Conservation (phyloP, 108 stramenopile species). For the Cyclostephanos tholiformis region DNA sequence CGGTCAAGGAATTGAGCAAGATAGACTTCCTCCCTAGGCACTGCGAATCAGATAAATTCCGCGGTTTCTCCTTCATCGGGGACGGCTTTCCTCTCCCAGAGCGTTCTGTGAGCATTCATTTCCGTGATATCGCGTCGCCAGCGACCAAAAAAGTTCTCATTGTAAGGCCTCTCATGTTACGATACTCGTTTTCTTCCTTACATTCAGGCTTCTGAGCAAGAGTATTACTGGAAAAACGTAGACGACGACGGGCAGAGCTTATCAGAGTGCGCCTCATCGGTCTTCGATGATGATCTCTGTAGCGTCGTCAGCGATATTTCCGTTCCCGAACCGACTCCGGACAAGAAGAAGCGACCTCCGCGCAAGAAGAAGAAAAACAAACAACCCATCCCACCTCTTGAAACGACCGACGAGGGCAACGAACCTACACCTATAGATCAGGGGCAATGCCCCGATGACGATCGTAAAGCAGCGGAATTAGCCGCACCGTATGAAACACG, state of each 20-base stretch:
- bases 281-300: constrained; percentile 47
- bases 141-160: not conserved
- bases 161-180: not conserved
- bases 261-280: constrained; percentile 77
- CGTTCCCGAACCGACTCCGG: constrained; percentile 33
- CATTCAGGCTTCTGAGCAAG: constrained; percentile 49
- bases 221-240: constrained; percentile 79
- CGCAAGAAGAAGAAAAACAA: constrained; percentile 79
- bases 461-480: constrained; percentile 1
- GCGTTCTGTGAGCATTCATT: constrained; percentile 36
- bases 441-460: not conserved
- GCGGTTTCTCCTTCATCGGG: constrained; percentile 90
- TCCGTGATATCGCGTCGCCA: not conserved
- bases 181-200: not conserved
- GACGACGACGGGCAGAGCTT: constrained; percentile 80
- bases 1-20: constrained; percentile 74
- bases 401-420: constrained; percentile 42
- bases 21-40: constrained; percentile 57
- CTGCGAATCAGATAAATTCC: constrained; percentile 70
- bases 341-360: constrained; percentile 81
- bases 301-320: constrained; percentile 20
- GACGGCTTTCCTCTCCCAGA: constrained; percentile 75
- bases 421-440: constrained; percentile 11
- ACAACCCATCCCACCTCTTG: constrained; percentile 43
- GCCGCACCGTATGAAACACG: not conserved